Percentiles rank a stretch among this genome's conserved stretches.
phyloP scores from a whole-genome alignment of 2,329 filamentous ascomycete genomes.

The Dactylonectria estremocensis region DNA sequence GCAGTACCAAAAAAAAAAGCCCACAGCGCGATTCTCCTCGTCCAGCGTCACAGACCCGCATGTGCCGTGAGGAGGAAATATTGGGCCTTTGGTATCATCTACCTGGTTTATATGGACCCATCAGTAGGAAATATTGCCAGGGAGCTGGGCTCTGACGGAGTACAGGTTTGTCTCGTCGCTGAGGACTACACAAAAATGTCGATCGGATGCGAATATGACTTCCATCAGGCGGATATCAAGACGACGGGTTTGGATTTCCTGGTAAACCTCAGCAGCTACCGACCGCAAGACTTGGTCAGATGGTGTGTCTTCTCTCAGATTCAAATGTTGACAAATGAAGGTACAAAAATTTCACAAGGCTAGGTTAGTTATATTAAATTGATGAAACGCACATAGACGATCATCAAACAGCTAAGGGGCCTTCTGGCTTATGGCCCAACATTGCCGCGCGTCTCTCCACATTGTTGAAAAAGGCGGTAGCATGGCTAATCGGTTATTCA shows the following conservation, averaged over 20 bases:
- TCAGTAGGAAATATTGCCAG: conserved; percentile 1
- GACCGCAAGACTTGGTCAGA: not conserved
- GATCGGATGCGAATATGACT: conserved; percentile 2
- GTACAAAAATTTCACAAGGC: too few relatives aligned
- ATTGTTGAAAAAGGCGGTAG: too few relatives aligned
- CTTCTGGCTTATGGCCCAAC: too few relatives aligned
- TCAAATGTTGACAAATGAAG: not conserved
- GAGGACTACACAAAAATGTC: not conserved
- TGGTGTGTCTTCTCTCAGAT: not conserved
- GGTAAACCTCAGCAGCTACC: not conserved
- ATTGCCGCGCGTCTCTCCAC: too few relatives aligned
- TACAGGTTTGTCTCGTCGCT: not conserved
- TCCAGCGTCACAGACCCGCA: not conserved
- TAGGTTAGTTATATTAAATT: too few relatives aligned
- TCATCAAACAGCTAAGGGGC: too few relatives aligned
- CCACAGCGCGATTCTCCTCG: not conserved
- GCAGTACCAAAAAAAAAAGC: not conserved
- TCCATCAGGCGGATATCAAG: not conserved
- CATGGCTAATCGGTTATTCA: too few relatives aligned
- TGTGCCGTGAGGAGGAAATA: not conserved
- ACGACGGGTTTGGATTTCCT: not conserved
- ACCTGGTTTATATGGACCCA: not conserved
- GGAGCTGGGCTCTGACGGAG: not conserved
- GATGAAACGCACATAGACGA: too few relatives aligned
- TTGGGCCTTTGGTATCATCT: not conserved